Percentiles rank a stretch among this genome's conserved stretches.
Conservation (phyloP, 768 basidiomycete species). For the Chlorophyllum brunneum region DNA sequence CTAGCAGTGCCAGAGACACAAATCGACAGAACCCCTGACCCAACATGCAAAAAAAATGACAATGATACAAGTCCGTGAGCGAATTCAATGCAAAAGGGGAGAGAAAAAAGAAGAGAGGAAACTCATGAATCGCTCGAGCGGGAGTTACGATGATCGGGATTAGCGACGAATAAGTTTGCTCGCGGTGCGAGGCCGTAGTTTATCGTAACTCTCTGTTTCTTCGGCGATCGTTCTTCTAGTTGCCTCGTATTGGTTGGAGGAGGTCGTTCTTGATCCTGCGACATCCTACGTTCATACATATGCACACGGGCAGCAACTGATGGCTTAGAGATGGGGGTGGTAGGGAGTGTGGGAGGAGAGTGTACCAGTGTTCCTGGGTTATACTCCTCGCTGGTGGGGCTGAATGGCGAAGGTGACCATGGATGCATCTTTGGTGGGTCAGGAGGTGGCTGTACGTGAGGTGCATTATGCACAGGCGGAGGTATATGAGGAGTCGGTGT, state of each 20-base stretch:
- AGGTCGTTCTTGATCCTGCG: slow-evolving; percentile 39
- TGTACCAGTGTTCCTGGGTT: too few species aligned
- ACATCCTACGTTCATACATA: slow-evolving; percentile 55
- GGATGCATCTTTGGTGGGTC: neutral
- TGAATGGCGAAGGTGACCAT: neutral
- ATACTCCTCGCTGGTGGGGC: too few species aligned
- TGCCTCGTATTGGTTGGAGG: slow-evolving; percentile 36
- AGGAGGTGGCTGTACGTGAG: neutral
- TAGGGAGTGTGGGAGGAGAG: slow-evolving; percentile 7
- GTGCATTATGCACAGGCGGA: slow-evolving; percentile 4
- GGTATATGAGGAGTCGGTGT: neutral
- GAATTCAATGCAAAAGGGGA: neutral
- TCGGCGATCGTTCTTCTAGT: slow-evolving; percentile 33
- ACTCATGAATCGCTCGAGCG: slow-evolving; percentile 13
- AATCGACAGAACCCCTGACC: neutral
- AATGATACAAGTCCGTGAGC: neutral
- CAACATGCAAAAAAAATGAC: neutral
- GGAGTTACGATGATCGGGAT: slow-evolving; percentile 48
- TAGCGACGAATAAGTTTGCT: slow-evolving; percentile 66
- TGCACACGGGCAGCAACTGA: slow-evolving; percentile 50
- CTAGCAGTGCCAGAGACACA: neutral
- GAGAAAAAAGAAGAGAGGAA: neutral
- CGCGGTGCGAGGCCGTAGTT: slow-evolving; percentile 66
- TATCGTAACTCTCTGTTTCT: slow-evolving; percentile 35
- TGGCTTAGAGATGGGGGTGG: slow-evolving; percentile 20